phyloP scores from a whole-genome alignment of 805 yeast genomes.

The Candida arabinofermentans region DNA sequence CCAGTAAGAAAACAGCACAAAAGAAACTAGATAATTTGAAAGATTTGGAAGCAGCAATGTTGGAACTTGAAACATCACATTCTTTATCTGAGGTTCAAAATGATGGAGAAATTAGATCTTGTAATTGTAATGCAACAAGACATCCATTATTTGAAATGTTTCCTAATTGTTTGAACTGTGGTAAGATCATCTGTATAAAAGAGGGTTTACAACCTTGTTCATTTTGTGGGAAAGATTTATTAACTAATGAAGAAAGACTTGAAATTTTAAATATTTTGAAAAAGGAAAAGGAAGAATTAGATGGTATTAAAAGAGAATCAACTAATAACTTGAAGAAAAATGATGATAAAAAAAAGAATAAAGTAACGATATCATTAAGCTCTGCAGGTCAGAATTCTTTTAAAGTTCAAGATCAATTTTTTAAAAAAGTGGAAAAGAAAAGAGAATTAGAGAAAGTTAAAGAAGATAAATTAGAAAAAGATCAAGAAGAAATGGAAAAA shows the following conservation, averaged over 20 bases:
- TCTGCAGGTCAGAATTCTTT: conserved; percentile 64
- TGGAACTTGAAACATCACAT: conserved; percentile 37
- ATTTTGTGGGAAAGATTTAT: conserved; percentile 66
- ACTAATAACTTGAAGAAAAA: conserved; percentile 10
- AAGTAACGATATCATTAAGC: conserved; percentile 49
- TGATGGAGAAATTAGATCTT: conserved; percentile 29
- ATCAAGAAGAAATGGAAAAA: conserved; percentile 35
- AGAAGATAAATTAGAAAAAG: conserved; percentile 35
- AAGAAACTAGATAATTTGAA: conserved; percentile 46
- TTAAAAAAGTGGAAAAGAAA: conserved; percentile 55
- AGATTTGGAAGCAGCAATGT: conserved; percentile 47
- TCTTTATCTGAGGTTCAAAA: conserved; percentile 4
- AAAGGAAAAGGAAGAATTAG: conserved; percentile 46
- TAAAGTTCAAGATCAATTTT: conserved; percentile 62
- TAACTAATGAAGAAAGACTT: conserved; percentile 56
- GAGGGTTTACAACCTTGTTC: conserved; percentile 93
- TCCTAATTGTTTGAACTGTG: conserved; percentile 93
- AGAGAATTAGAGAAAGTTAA: conserved; percentile 31
- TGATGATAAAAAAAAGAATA: conserved; percentile 38
- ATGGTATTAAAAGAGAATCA: conserved; percentile 24
- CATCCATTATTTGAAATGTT: conserved; percentile 88
- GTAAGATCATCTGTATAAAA: conserved; percentile 83
- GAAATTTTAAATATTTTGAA: conserved; percentile 52
- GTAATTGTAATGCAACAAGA: conserved; percentile 82
- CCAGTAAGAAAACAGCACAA: conserved; percentile 34